Evolutionary conservation across 139 green algal species (phyloP), one percentile per base, ranked within the genome.

Genomic region (Zygnema cylindricum): DNA sequence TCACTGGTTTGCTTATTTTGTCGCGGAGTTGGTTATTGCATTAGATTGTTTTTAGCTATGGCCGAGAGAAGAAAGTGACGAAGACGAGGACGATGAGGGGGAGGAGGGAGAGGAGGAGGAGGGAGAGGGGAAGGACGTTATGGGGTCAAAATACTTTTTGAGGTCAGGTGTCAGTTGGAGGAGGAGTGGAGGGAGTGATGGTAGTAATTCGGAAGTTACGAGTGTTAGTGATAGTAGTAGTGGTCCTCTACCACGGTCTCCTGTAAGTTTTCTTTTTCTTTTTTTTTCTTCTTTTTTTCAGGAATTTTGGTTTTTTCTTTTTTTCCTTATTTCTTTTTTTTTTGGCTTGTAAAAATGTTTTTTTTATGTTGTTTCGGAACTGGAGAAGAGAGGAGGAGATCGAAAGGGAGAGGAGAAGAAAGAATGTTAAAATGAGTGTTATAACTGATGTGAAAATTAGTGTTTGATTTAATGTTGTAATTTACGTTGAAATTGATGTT

Each of bases 21-120:
- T 79, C 39, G 41, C 39, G 71, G 71, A 49, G 7, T 3, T 79
- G 41, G 7, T 16, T 79, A 11, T 16, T 25, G 7, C 11, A 25
- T 25, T 3, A 79, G 71, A 3, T 3, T 16, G 7, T 25, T 79
- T 49, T 43, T 49, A 3, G 11, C 40, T 79, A 16, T 57, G 71
- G 71, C 7, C 11, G 71, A 79, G 41, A 49, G 71, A 25, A 25
- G 41, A 43, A 11, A 79, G 41, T 16, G 71, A 79, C 7, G 71
- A 43, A 11, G 71, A 79, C 3, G 71, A 79, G 11, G 71, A 79
- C 3, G 71, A 79, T 7, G 71, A 11, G 11, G 71, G 11, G 7
- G 71, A 79, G 39, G 71, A 79, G 7, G 71, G 11, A 11, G 71
- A 79, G 41, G 71, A 79, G 41, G 38, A 79, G 41, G 38, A 79